phyloP scores from a whole-genome alignment of 2,329 filamentous ascomycete species.

The Chalaropsis thielavioides region DNA sequence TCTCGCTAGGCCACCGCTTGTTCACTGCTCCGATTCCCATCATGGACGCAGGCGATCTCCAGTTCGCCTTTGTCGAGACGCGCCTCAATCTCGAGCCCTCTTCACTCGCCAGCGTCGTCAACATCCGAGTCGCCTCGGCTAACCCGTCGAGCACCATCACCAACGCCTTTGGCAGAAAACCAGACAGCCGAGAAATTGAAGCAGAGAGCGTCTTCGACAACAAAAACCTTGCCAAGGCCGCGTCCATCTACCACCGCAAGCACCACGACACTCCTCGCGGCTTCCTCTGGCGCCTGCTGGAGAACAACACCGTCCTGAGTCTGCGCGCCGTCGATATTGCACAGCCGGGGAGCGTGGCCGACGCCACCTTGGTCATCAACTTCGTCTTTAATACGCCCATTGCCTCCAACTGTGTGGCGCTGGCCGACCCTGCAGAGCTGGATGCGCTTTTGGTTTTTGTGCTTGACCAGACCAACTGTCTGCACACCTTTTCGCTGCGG shows the following conservation, averaged over 20 bases:
- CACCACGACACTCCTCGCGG: slow-evolving; percentile 62
- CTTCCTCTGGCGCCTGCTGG: slow-evolving; percentile 82
- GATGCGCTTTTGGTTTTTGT: slow-evolving; percentile 68
- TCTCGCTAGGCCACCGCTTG: not conserved
- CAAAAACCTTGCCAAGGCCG: slow-evolving; percentile 59
- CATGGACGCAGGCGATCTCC: slow-evolving; percentile 50
- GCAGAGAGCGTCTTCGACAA: slow-evolving; percentile 62
- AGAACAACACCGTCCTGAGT: slow-evolving; percentile 66
- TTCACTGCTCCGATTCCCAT: not conserved
- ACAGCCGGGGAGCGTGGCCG: slow-evolving; percentile 37
- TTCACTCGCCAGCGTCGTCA: slow-evolving; percentile 52
- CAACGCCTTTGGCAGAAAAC: slow-evolving; percentile 22
- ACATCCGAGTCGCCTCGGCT: slow-evolving; percentile 50
- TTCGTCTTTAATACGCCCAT: slow-evolving; percentile 64
- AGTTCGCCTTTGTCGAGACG: slow-evolving; percentile 72
- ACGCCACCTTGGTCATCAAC: slow-evolving; percentile 61
- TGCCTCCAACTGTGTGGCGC: slow-evolving; percentile 60
- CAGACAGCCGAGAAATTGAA: slow-evolving; percentile 30
- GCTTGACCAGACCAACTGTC: slow-evolving; percentile 60
- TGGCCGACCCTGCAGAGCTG: slow-evolving; percentile 65
- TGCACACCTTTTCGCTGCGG: slow-evolving; percentile 72
- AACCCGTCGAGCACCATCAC: slow-evolving; percentile 26
- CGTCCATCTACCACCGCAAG: slow-evolving; percentile 72
- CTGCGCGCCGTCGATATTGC: slow-evolving; percentile 68
- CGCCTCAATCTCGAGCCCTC: slow-evolving; percentile 67